Evolutionary conservation across 176 grass and related monocot genomes (phyloP).

Genomic region (Tillandsia leiboldiana): DNA sequence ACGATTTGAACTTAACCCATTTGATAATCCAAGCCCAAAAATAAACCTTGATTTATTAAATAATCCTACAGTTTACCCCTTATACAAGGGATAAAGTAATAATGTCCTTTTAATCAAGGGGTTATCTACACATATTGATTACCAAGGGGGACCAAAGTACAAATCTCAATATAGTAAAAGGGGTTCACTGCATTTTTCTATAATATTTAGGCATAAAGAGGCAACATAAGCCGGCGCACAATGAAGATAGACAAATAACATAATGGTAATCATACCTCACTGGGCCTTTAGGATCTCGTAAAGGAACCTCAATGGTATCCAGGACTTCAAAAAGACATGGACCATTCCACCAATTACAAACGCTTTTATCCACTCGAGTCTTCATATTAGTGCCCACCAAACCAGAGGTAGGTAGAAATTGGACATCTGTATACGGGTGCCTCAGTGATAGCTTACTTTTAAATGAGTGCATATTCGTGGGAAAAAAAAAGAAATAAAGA

Average conservation of each 20-base stretch:
- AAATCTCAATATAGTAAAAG: too few relatives aligned
- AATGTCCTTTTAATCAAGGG: too few relatives aligned
- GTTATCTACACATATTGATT: too few relatives aligned
- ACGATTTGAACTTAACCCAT: too few relatives aligned
- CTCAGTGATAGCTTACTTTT: not conserved
- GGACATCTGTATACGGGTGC: slow-evolving; percentile 49
- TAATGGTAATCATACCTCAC: slow-evolving; percentile 44
- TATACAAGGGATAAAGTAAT: too few relatives aligned
- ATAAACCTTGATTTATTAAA: too few relatives aligned
- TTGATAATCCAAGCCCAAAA: too few relatives aligned
- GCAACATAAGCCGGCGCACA: not conserved
- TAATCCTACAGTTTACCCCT: too few relatives aligned
- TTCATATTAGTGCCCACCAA: slow-evolving; percentile 84
- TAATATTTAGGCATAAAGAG: not conserved
- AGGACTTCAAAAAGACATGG: slow-evolving; percentile 89
- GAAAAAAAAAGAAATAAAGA: not conserved
- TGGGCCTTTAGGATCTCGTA: slow-evolving; percentile 81
- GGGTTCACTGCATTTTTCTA: too few relatives aligned
- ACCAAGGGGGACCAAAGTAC: too few relatives aligned
- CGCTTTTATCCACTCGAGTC: slow-evolving; percentile 68
- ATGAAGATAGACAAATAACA: not conserved
- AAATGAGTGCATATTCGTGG: too few relatives aligned
- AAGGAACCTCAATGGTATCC: slow-evolving; percentile 77
- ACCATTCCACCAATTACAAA: slow-evolving; percentile 73
- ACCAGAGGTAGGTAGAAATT: slow-evolving; percentile 88